Conservation (phyloP, 2,329 filamentous ascomycete species). For the Claviceps pusilla region DNA sequence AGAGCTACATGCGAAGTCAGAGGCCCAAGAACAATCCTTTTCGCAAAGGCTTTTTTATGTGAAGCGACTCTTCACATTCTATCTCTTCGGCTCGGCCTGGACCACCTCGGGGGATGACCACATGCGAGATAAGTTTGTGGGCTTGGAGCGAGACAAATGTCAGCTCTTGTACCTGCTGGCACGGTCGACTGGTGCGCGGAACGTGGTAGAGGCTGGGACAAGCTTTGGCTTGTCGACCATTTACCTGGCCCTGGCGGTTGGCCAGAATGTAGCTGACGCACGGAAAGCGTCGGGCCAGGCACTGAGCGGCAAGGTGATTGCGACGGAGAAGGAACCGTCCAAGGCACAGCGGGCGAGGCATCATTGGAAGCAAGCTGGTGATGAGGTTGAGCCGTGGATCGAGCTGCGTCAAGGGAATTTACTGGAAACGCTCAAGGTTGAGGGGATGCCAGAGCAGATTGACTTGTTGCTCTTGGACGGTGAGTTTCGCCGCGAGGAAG, state of each 20-base stretch:
- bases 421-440: slow-evolving; percentile 31
- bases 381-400: slow-evolving; percentile 32
- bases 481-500: slow-evolving; percentile 23
- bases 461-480: slow-evolving; percentile 46
- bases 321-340: slow-evolving; percentile 41
- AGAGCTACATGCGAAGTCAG: slow-evolving; percentile 14
- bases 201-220: slow-evolving; percentile 45
- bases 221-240: slow-evolving; percentile 48
- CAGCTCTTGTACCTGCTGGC: slow-evolving; percentile 39
- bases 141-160: slow-evolving; percentile 43
- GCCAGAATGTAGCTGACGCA: slow-evolving; percentile 24
- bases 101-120: slow-evolving; percentile 16
- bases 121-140: slow-evolving; percentile 42
- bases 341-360: slow-evolving; percentile 37
- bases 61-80: slow-evolving; percentile 10
- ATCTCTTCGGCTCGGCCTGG: slow-evolving; percentile 12
- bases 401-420: slow-evolving; percentile 44
- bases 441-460: slow-evolving; percentile 30
- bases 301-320: slow-evolving; percentile 30
- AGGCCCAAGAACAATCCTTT: slow-evolving; percentile 12
- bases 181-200: slow-evolving; percentile 30
- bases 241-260: slow-evolving; percentile 43
- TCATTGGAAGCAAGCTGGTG: slow-evolving; percentile 38
- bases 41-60: slow-evolving; percentile 15
- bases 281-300: slow-evolving; percentile 2